Evolutionary conservation across 1,284 basidiomycete genomes (phyloP).

Genomic region (Pseudozyma sp.): DNA sequence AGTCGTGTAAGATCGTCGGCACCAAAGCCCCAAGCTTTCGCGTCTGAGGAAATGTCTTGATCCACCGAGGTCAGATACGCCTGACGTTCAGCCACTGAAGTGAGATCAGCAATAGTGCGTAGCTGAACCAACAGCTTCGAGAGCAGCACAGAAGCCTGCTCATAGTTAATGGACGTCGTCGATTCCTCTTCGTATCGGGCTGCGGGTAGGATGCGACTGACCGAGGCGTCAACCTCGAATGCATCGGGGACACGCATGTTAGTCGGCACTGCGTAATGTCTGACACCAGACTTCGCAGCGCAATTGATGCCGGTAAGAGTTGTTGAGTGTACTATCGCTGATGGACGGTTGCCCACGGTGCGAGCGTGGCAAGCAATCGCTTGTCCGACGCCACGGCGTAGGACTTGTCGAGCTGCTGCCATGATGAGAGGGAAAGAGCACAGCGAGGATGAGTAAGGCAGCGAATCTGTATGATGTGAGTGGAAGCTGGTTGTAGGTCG

Average conservation of each 20-base stretch:
- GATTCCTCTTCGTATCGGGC: conserved; percentile 19
- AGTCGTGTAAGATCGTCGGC: conserved; percentile 29
- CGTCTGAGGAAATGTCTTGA: conserved; percentile 15
- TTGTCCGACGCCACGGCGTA: conserved; percentile 7
- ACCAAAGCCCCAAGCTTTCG: conserved; percentile 6
- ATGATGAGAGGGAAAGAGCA: not conserved
- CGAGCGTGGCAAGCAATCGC: not conserved
- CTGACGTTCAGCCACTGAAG: conserved; percentile 19
- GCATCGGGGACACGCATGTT: conserved; percentile 20
- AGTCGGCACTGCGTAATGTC: conserved; percentile 23
- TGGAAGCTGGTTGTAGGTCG: too few species aligned
- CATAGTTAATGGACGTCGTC: conserved; percentile 14
- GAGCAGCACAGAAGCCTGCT: conserved; percentile 25
- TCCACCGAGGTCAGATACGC: conserved; percentile 34
- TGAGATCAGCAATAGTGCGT: conserved; percentile 30
- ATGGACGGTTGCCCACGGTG: too few species aligned
- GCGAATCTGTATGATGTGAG: not conserved
- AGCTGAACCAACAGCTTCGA: conserved; percentile 46
- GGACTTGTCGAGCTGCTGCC: not conserved
- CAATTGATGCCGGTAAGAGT: not conserved
- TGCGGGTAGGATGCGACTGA: conserved; percentile 28
- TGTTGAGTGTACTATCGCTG: not conserved
- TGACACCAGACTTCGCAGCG: not conserved
- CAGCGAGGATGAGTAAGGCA: not conserved
- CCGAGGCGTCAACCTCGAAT: conserved; percentile 24